Evolutionary conservation across 2,329 filamentous ascomycete species (phyloP), one percentile per base, ranked within the genome.

Genomic region (Fusarium sp.): DNA sequence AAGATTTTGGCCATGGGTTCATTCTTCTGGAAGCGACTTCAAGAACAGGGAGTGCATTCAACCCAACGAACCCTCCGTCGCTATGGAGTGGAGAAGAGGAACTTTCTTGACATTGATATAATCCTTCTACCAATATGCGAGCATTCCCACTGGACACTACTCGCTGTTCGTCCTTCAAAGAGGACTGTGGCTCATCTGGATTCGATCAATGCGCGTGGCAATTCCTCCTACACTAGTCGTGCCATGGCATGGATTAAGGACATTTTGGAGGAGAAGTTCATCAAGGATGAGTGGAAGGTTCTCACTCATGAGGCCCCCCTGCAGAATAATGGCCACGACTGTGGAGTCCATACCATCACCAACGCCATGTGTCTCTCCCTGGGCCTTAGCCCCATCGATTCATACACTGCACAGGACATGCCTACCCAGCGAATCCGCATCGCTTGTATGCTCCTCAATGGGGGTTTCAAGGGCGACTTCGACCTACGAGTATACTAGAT

Each of bases 311-410:
- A 75, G 14, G 84, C 83, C 32, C 81, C 84, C 0, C 67, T 62
- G 3, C 90, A 93, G 72, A 79, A 76, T 23, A 93, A 93, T 69
- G 82, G 82, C 2, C 86, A 83, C 69, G 91, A 93, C 71, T 93
- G 91, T 65, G 91, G 91, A n/a, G 84, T 92, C 4, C 91, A 92
- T 71, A 85, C 88, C 13, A 86, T 91, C 63, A 84, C 90, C 15
- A 94, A 93, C 69, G 87, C 84, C 14, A 82, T 92, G 43, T 90
- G 86, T 51, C 68, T 87, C 32, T 78, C 82, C 0, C 69, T 86
- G 29, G 84, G 84, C 1, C 64, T 86, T 15, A 80, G 80, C 56
- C 83, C 84, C 3, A 72, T 74, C n/a, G 74, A 78, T 52, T 72
- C 72, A 4, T 87, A 89, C 54, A 66, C 73, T 2, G 75, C 82